Evolutionary conservation across 1,284 basidiomycete genomes (phyloP), one percentile per base, ranked within the genome.

Genomic region (Papiliotrema laurentii): DNA sequence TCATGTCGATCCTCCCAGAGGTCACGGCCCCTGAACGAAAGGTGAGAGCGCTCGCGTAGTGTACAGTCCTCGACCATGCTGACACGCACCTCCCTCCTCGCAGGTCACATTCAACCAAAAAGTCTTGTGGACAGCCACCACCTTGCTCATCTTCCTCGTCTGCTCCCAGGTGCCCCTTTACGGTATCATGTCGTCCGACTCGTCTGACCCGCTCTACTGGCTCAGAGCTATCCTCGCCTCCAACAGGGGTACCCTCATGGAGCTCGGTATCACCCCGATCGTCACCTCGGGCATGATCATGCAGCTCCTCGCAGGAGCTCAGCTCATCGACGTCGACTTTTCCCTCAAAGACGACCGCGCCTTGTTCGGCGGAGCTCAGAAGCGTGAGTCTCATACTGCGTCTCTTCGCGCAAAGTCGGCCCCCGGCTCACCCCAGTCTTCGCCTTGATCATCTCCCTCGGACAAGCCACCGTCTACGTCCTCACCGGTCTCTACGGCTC

Each of bases 231-330:
- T 98, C 76, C 83, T 97, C 53, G 94, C 96, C 30, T 96, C 91
- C 10, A 98, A 97, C 78, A 83, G 96, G 58, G 94, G 94, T 61
- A 98, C 94, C 1, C 85, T 98, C 55, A 98, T 97, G 94, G 94
- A 98, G 77, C 84, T 98, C 53, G 94, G 96, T 64, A 97, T 97
- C 66, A 93, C 86, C 40, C 94, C 96, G 50, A 96, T 97, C 72
- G 85, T 98, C 68, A 98, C 94, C 13, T 88, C 85, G 37, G 94
- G 94, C 64, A 98, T 97, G 94, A 97, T 97, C 77, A 97, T 98
- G 89, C 94, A 98, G 76, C 84, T 98, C 43, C 81, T 98, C 56
- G 93, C 94, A 18, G 94, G 94, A 53, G 94, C 96, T 45, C 97
- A 93, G 76, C 79, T 98, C 64, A 88, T 98, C 69, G 94, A 98